Base-by-base conservation (phyloP, 768 basidiomycete species). In the Collybiopsis luxurians region DNA sequence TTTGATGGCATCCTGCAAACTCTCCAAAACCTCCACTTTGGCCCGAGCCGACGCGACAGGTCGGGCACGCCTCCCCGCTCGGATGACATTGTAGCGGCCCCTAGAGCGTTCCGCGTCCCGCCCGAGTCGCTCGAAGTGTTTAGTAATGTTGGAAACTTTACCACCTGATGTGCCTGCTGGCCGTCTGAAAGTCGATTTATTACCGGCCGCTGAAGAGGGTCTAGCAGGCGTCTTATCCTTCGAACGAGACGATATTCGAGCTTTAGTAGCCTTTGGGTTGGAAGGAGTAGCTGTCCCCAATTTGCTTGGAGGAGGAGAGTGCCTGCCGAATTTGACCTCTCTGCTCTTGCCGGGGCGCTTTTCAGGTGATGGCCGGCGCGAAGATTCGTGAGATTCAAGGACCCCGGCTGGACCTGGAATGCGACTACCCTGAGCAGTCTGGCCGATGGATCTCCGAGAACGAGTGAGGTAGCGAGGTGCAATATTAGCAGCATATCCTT, bases 401-500 rank as follows among this genome's bases (percentile, higher is more conserved):
- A 74, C 62, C 17, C 68, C 73, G 27, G 79, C 72, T 9, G 82
- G 83, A 1, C 74, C 86, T 9, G 83, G 77, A 42, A 86, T 81
- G 36, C 86, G 82, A 62, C 73, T 79, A 21, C 64, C 63, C 44
- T 62, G 66, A 6, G 59, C 55, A 40, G 70, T 65, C 50, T 71
- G 69, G 38, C 73, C 70, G 7, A 75, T 55, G 4, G 79, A 66
- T 53, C 83, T 78, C 44, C 83, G 78, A 30, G 75, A 66, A 60
- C 79, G 80, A 10, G 82, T 83, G 23, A 87, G 74, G 61, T 91
- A 87, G 61, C 82, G 79, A 2, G 92, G 88, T 1, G 92, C 93
- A 57, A 94, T 86, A 65, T 95, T 95, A n/a, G 87, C 90, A 3
- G 94, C 93, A 71, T 95, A 96, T 46, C 94, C 85, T 55, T 89